Conservation (phyloP, 177 flowering plant species). For the Telopea speciosissima region DNA sequence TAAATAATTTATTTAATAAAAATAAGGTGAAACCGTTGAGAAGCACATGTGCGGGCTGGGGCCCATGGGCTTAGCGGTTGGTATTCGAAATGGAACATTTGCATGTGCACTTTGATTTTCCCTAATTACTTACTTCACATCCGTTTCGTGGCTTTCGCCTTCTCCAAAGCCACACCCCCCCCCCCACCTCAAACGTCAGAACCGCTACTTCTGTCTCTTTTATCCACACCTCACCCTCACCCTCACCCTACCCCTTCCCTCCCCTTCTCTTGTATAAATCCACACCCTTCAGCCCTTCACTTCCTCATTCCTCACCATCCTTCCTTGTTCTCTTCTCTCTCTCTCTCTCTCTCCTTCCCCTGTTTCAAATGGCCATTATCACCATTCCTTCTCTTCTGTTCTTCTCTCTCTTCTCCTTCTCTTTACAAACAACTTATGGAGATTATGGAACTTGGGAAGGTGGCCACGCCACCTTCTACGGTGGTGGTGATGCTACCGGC, state of each 20-base stretch:
- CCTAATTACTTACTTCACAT: constrained; percentile 9
- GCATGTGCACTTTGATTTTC: constrained; percentile 40
- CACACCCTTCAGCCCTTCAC: background rate
- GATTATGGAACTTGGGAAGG: constrained; percentile 37
- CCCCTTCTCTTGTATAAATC: constrained; percentile 2
- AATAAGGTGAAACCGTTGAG: constrained; percentile 12
- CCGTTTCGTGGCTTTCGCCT: constrained; percentile 5
- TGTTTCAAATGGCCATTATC: constrained; percentile 12
- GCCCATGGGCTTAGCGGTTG: constrained; percentile 26
- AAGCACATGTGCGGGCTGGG: constrained; percentile 46
- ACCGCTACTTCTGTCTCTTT: background rate
- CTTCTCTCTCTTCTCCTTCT: constrained; percentile 12
- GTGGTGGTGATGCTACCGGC: constrained; percentile 72
- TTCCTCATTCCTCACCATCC: background rate
- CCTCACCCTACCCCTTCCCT: no score
- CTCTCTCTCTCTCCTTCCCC: background rate
- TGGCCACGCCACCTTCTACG: constrained; percentile 70
- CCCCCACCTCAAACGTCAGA: no score
- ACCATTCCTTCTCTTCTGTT: constrained; percentile 1
- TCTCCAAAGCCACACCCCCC: background rate
- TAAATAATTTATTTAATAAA: background rate
- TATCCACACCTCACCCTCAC: no score
- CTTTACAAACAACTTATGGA: constrained; percentile 13
- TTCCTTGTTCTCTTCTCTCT: background rate
- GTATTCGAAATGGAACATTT: constrained; percentile 28